A percentile compares a stretch with the other conserved stretches of the same genome.
Evolutionary conservation across 148 eudicot genomes (phyloP).

Genomic region (Rhododendron henanense): DNA sequence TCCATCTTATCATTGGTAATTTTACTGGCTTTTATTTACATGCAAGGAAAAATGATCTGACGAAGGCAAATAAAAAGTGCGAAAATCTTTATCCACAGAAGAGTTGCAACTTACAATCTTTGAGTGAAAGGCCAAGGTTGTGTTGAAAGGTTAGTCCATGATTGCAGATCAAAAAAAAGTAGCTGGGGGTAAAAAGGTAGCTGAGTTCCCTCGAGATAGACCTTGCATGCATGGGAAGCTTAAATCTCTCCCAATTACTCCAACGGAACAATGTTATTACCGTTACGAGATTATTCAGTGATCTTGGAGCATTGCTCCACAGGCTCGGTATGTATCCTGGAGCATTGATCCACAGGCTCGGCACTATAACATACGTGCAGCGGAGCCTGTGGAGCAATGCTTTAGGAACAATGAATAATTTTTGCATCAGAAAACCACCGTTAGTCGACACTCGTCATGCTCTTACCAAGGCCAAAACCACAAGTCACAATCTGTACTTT

Average conservation of each 20-base stretch:
- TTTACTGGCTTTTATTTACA: neutral
- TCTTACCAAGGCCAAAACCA: too few relatives aligned
- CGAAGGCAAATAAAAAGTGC: neutral
- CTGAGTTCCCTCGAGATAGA: constrained; percentile 4
- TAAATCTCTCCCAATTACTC: constrained; percentile 17
- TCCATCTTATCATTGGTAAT: neutral
- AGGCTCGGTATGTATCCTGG: too few relatives aligned
- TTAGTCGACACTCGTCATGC: neutral
- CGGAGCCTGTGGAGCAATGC: neutral
- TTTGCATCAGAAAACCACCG: neutral
- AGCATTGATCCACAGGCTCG: too few relatives aligned
- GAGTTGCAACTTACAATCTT: neutral
- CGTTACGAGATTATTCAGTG: neutral
- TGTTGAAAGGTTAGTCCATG: neutral
- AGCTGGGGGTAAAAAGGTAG: neutral
- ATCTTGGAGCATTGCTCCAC: too few relatives aligned
- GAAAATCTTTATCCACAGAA: neutral
- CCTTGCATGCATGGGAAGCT: constrained; percentile 10
- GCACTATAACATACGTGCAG: too few relatives aligned
- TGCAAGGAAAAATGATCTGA: neutral
- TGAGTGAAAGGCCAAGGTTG: neutral
- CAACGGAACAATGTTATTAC: neutral
- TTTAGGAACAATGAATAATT: neutral
- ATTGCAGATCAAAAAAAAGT: neutral
- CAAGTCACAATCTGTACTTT: neutral